Conservation (phyloP, 495 filamentous ascomycete genomes). For the Copromyces sp. region DNA sequence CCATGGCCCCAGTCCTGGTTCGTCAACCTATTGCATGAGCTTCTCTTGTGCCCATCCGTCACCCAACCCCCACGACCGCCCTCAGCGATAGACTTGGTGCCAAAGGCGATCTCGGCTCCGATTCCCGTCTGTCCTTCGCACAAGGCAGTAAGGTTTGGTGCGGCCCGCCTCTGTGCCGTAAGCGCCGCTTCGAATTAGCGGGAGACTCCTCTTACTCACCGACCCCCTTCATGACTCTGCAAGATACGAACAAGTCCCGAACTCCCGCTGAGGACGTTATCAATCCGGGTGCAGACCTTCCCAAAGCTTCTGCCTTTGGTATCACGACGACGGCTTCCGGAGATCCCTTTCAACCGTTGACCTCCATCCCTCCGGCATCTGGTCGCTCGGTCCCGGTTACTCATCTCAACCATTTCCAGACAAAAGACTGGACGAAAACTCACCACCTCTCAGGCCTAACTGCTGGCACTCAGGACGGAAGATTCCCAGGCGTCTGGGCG, state of each 20-base stretch:
- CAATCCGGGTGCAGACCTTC: conserved; percentile 1
- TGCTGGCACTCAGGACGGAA: not conserved
- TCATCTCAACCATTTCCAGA: conserved; percentile 1
- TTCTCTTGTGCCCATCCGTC: not conserved
- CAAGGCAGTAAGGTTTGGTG: not conserved
- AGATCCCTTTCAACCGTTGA: not conserved
- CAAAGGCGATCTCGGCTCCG: not conserved
- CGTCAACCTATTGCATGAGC: not conserved
- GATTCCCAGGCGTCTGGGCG: conserved; percentile 2
- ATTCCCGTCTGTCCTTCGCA: not conserved
- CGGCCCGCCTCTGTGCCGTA: not conserved
- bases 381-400: conserved; percentile 6
- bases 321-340: not conserved
- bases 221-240: conserved; percentile 15
- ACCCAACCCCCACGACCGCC: not conserved
- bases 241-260: conserved; percentile 5
- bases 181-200: not conserved
- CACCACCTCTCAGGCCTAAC: not conserved
- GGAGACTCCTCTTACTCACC: not conserved
- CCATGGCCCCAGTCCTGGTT: conserved; percentile 12
- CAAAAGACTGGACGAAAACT: not conserved
- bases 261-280: conserved; percentile 6
- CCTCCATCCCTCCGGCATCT: conserved; percentile 4
- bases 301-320: conserved; percentile 2
- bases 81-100: not conserved